Conservation (phyloP, 768 basidiomycete genomes). For the Lyophyllum shimeji region DNA sequence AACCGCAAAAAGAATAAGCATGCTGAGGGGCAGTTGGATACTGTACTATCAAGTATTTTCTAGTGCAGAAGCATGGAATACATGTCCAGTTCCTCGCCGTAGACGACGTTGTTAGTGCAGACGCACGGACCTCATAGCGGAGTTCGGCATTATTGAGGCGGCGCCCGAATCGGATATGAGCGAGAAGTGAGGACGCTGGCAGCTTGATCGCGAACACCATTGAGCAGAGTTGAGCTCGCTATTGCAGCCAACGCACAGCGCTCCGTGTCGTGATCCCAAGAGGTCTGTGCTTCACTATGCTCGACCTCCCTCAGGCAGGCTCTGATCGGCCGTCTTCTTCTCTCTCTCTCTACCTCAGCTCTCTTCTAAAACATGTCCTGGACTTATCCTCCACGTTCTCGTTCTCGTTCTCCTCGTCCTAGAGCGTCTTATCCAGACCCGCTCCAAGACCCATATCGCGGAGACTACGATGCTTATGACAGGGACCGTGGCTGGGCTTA, state of each 20-base stretch:
- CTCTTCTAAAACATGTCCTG: conserved; percentile 76
- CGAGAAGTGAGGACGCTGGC: conserved; percentile 20
- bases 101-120: not conserved
- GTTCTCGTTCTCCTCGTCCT: conserved; percentile 77
- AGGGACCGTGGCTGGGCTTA: conserved; percentile 69
- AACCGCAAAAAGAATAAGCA: conserved; percentile 30
- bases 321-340: conserved; percentile 66
- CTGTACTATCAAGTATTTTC: conserved; percentile 18
- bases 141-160: conserved; percentile 26
- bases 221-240: conserved; percentile 45
- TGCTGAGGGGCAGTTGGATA: conserved; percentile 15
- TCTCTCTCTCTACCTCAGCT: conserved; percentile 59
- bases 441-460: conserved; percentile 57
- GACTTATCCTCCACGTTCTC: conserved; percentile 80
- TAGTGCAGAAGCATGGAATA: conserved; percentile 1
- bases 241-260: conserved; percentile 41
- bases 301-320: conserved; percentile 75
- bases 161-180: conserved; percentile 37
- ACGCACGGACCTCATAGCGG: conserved; percentile 16
- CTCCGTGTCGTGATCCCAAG: conserved; percentile 64
- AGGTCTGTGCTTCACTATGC: conserved; percentile 95
- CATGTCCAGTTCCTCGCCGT: not conserved
- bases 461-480: conserved; percentile 72
- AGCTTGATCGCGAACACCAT: conserved; percentile 65
- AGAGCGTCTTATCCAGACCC: conserved; percentile 58